Percentiles rank a stretch among this genome's conserved stretches.
Conservation (phyloP, 345 rosid genomes). For the Acer negundo region DNA sequence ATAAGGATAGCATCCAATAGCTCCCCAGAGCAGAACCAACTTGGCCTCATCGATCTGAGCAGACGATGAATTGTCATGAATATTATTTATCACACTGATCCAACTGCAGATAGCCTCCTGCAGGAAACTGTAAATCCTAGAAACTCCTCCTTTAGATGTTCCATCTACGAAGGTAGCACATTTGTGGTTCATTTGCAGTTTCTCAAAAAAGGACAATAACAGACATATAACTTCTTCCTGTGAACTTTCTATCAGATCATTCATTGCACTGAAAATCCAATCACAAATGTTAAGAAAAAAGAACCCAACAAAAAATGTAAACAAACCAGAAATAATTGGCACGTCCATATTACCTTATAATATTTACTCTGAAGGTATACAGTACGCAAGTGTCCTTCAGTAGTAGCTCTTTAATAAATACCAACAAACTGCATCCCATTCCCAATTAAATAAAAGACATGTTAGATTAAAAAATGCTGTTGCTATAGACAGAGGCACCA, state of each 20-base stretch:
- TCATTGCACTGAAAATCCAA: conserved; percentile 62
- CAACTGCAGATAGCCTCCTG: conserved; percentile 34
- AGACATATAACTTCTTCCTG: conserved; percentile 58
- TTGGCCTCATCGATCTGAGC: conserved; percentile 36
- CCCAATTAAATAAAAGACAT: conserved; percentile 14
- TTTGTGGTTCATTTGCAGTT: conserved; percentile 45
- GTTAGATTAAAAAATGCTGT: conserved; percentile 8
- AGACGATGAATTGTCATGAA: conserved; percentile 31
- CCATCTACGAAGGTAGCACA: conserved; percentile 36
- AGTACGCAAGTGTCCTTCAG: conserved; percentile 46
- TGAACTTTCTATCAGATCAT: conserved; percentile 61
- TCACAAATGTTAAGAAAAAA: conserved; percentile 26
- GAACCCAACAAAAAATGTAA: neutral
- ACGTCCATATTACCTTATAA: conserved; percentile 56
- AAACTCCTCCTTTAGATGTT: conserved; percentile 39
- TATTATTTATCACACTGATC: conserved; percentile 36
- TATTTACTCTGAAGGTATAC: conserved; percentile 47
- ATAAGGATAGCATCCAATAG: conserved; percentile 62
- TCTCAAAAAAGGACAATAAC: conserved; percentile 59
- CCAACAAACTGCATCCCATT: conserved; percentile 59
- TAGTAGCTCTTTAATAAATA: conserved; percentile 64
- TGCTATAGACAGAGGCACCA: conserved; percentile 1
- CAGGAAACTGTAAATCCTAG: conserved; percentile 47
- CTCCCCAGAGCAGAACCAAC: conserved; percentile 76
- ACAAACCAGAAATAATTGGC: conserved; percentile 5